A percentile compares a stretch with the other conserved stretches of the same genome.
Evolutionary conservation across 371 early-diverging fungal species (phyloP).

Genomic region (Haplosporangium sp.): DNA sequence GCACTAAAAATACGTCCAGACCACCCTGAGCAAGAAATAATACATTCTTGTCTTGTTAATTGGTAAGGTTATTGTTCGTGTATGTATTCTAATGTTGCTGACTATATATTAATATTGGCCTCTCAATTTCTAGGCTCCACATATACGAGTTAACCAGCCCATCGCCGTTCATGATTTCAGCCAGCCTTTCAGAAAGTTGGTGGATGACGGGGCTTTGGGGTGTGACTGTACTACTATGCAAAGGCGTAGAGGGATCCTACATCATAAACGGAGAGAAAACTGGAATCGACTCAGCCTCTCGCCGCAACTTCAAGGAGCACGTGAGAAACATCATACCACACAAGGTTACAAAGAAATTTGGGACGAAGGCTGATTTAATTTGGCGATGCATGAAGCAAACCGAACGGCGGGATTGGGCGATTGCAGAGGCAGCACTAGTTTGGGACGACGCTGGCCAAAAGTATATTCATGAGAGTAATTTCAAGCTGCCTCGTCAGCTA

Average conservation of each 20-base stretch:
- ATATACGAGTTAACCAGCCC: slow-evolving; percentile 1
- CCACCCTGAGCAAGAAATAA: no score
- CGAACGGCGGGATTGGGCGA: slow-evolving; percentile 11
- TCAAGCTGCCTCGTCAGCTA: slow-evolving; percentile 25
- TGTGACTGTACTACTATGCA: slow-evolving; percentile 13
- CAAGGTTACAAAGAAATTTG: slow-evolving; percentile 12
- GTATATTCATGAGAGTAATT: slow-evolving; percentile 11
- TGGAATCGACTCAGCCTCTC: slow-evolving; percentile 20
- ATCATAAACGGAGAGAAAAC: slow-evolving; percentile 20
- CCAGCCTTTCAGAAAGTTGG: slow-evolving; percentile 14
- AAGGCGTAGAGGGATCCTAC: slow-evolving; percentile 18
- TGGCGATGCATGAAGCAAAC: slow-evolving; percentile 18
- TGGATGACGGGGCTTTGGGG: slow-evolving; percentile 20
- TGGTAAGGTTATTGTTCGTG: no score
- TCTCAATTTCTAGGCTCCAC: neutral
- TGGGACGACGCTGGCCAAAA: slow-evolving; percentile 12
- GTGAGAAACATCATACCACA: slow-evolving; percentile 8
- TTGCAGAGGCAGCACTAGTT: slow-evolving; percentile 15
- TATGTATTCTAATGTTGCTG: no score
- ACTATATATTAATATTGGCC: no score
- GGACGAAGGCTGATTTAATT: slow-evolving; percentile 11
- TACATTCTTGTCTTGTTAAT: no score
- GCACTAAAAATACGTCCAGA: no score
- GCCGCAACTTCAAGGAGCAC: slow-evolving; percentile 25
- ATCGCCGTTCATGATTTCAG: slow-evolving; percentile 10